Evolutionary conservation across 2,329 filamentous ascomycete genomes (phyloP).

Genomic region (Pleomassaria siparia): DNA sequence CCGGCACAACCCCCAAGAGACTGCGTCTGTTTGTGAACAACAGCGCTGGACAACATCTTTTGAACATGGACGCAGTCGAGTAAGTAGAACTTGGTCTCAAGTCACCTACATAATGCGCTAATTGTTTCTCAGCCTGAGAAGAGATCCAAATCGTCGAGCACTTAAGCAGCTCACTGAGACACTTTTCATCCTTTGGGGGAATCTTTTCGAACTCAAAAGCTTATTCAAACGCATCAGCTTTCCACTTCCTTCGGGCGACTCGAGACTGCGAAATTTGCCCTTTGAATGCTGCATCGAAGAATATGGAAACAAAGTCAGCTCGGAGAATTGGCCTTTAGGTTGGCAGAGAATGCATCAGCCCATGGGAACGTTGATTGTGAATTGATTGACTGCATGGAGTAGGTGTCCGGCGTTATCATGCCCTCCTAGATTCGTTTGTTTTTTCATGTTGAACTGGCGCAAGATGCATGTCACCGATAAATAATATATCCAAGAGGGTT

Average conservation of each 20-base stretch:
- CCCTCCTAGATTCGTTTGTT: no score
- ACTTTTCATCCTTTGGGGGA: constrained; percentile 81
- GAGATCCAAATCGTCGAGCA: constrained; percentile 17
- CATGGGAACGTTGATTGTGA: constrained; percentile 21
- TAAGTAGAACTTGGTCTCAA: constrained; percentile 40
- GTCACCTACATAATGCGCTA: constrained; percentile 6
- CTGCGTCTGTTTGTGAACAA: constrained; percentile 72
- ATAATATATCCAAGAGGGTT: no score
- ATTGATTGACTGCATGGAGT: not conserved
- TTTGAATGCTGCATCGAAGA: constrained; percentile 52
- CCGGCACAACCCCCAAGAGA: constrained; percentile 31
- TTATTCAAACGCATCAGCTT: constrained; percentile 48
- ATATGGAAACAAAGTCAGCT: constrained; percentile 28
- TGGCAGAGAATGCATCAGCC: constrained; percentile 29
- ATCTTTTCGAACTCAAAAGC: constrained; percentile 59
- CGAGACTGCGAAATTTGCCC: constrained; percentile 39
- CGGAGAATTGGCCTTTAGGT: not conserved
- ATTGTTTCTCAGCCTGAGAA: constrained; percentile 53
- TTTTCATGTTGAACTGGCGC: no score
- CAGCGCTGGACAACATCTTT: constrained; percentile 56
- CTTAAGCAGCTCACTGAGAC: constrained; percentile 65
- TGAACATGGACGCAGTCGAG: constrained; percentile 58
- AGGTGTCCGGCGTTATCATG: no score
- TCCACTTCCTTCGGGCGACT: constrained; percentile 26
- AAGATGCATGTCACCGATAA: no score